Percentiles rank a stretch among this genome's conserved stretches.
Evolutionary conservation across 2,329 filamentous ascomycete species (phyloP).

Genomic region (Berkeleyomyces rouxiae): DNA sequence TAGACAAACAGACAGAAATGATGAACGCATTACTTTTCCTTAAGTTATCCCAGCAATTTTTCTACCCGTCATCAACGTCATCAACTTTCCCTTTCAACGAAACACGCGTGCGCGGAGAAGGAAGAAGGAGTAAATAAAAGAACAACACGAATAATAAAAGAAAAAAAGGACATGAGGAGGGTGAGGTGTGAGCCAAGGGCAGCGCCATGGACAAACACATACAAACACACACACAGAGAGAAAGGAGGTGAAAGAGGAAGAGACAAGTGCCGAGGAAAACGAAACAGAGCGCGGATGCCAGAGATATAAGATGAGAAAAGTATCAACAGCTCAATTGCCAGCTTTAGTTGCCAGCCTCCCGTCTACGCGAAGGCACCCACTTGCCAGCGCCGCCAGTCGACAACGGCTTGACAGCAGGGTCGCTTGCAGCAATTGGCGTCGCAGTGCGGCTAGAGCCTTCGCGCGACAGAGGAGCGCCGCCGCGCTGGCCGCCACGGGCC

Average conservation of each 20-base stretch:
- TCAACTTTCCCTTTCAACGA: conserved; percentile 1
- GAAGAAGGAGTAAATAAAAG: background rate
- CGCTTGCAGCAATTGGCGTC: conserved; percentile 16
- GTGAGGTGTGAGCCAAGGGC: background rate
- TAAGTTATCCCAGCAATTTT: conserved; percentile 6
- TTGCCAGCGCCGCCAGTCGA: conserved; percentile 38
- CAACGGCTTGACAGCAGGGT: conserved; percentile 26
- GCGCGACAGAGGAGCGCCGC: conserved; percentile 79
- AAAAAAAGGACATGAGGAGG: background rate
- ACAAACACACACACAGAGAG: conserved; percentile 9
- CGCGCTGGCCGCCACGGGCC: conserved; percentile 77
- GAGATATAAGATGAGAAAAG: conserved; percentile 16
- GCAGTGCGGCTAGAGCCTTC: conserved; percentile 27
- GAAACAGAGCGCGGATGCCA: conserved; percentile 15
- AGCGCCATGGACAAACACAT: background rate
- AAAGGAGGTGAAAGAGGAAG: background rate
- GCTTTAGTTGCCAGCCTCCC: background rate
- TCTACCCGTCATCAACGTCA: conserved; percentile 5
- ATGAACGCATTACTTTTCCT: conserved; percentile 9
- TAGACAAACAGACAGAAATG: background rate
- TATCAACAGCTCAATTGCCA: conserved; percentile 8
- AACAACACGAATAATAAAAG: background rate
- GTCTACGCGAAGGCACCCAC: conserved; percentile 27
- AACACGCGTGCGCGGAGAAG: background rate
- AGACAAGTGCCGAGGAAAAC: conserved; percentile 12